These are phyloP conservation scores for Pseudogymnoascus sp. DNA, from an alignment of 2,329 filamentous ascomycete genomes.

Conservation along the genomic window DNA sequence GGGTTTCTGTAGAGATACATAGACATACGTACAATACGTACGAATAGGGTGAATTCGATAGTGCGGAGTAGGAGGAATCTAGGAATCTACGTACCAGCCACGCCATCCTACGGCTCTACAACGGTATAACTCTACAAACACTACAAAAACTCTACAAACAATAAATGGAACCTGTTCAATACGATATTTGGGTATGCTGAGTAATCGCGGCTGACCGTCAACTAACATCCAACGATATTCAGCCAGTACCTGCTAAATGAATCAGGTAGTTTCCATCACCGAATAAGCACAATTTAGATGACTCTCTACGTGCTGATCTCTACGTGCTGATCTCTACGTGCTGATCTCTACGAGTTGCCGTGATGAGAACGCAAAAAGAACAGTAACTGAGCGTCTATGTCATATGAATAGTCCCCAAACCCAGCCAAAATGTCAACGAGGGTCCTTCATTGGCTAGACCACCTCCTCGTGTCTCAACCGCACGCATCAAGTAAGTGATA, in stretches of 20 bases:
- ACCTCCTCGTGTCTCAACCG: neutral
- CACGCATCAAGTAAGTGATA: neutral
- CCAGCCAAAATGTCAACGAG: neutral
- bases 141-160: neutral
- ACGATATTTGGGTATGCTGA: neutral
- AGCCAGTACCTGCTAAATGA: neutral
- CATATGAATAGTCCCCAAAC: neutral
- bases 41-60: constrained; percentile 2
- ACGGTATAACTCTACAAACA: too few species aligned
- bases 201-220: neutral
- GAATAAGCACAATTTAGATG: neutral
- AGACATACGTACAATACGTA: neutral
- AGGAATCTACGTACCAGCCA: neutral
- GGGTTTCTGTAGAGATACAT: neutral
- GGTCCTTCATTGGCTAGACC: neutral
- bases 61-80: neutral
- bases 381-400: neutral
- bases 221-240: neutral
- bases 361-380: neutral
- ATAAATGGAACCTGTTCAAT: neutral
- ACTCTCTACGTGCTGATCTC: neutral
- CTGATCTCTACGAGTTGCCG: neutral
- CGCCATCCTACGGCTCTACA: neutral
- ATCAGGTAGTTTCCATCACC: neutral
- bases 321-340: too few species aligned